phyloP scores from a whole-genome alignment of 371 early-diverging fungal species.

The Amoeboaphelidium protococcarum region DNA sequence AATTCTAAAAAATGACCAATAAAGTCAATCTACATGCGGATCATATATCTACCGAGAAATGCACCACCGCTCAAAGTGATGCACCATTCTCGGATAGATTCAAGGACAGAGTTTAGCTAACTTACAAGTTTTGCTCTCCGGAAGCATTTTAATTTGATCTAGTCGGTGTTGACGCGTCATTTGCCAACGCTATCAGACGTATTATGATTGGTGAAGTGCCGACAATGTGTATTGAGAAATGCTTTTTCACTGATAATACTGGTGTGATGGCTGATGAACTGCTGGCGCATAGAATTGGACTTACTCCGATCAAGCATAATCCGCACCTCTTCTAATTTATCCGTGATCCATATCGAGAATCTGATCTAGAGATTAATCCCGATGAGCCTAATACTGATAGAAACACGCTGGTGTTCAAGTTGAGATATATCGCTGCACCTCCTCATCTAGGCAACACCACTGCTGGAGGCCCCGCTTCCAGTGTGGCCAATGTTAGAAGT shows the following conservation, averaged over 20 bases:
- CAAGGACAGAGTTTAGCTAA: too few species aligned
- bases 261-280: conserved; percentile 17
- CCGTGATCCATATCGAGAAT: conserved; percentile 2
- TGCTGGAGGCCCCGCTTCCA: conserved; percentile 12
- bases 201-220: conserved; percentile 87
- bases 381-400: conserved; percentile 55
- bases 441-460: conserved; percentile 26
- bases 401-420: conserved; percentile 76
- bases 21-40: too few species aligned
- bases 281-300: conserved; percentile 14
- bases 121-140: too few species aligned
- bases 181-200: conserved; percentile 88
- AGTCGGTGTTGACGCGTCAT: conserved; percentile 69
- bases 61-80: too few species aligned
- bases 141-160: conserved; percentile 96
- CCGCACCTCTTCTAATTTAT: conserved; percentile 1
- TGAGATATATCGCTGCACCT: conserved; percentile 50
- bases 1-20: too few species aligned
- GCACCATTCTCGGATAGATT: too few species aligned
- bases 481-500: conserved; percentile 2
- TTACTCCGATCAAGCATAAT: conserved; percentile 11
- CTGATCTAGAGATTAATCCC: neutral
- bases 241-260: conserved; percentile 12
- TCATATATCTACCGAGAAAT: too few species aligned
- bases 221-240: too few species aligned